Evolutionary conservation across 2,329 filamentous ascomycete genomes (phyloP).

Genomic region (Scytalidium sp.): DNA sequence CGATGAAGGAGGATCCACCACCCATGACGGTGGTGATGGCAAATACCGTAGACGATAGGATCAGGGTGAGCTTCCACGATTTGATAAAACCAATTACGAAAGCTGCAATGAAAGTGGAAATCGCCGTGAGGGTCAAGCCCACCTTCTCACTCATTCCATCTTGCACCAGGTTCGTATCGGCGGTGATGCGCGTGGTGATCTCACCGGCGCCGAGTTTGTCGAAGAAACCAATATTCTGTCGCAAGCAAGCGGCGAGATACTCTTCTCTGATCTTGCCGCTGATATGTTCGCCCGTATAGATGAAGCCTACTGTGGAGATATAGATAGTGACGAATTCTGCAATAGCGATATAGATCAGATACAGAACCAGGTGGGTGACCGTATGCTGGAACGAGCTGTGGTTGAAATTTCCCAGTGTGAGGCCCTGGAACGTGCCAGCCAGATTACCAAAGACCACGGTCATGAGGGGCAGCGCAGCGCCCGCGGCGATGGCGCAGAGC

Average conservation of each 20-base stretch:
- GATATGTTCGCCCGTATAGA: conserved; percentile 80
- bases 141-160: conserved; percentile 93
- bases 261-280: conserved; percentile 75
- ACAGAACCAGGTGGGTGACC: conserved; percentile 65
- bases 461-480: conserved; percentile 55
- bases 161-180: conserved; percentile 90
- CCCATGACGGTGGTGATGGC: conserved; percentile 79
- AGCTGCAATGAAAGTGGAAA: conserved; percentile 81
- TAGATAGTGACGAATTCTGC: conserved; percentile 78
- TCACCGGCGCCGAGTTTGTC: conserved; percentile 92
- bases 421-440: conserved; percentile 66
- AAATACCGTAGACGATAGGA: conserved; percentile 77
- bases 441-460: conserved; percentile 73
- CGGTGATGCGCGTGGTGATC: conserved; percentile 90
- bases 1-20: conserved; percentile 67
- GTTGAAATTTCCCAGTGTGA: conserved; percentile 46
- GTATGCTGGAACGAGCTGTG: conserved; percentile 56
- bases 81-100: conserved; percentile 89
- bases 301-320: conserved; percentile 81
- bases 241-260: conserved; percentile 80
- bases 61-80: conserved; percentile 91
- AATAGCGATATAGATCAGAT: conserved; percentile 83
- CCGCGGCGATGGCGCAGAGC: conserved; percentile 54
- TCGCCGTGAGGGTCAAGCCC: conserved; percentile 69
- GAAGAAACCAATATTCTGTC: conserved; percentile 89